These are phyloP conservation scores for Cyberlindnera bimundalis DNA, from an alignment of 805 yeast genomes.

Conservation along the genomic window DNA sequence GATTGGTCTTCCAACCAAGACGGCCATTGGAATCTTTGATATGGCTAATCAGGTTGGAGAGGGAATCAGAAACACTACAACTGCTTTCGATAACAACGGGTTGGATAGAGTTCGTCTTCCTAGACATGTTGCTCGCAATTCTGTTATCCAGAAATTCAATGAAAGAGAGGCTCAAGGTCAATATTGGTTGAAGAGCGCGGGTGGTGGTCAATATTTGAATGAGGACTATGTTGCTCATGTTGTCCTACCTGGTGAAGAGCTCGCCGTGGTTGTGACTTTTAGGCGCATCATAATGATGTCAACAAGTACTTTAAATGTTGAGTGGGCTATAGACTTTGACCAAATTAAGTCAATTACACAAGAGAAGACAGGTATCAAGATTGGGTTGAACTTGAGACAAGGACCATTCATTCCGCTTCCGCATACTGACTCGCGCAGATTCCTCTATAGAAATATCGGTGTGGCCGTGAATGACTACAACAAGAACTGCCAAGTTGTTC, in stretches of 20 bases:
- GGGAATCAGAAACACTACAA: constrained; percentile 89
- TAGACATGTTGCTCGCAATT: constrained; percentile 66
- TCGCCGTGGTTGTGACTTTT: constrained; percentile 72
- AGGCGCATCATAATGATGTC: constrained; percentile 65
- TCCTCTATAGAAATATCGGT: constrained; percentile 68
- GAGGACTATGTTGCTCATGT: constrained; percentile 86
- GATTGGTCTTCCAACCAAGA: constrained; percentile 94
- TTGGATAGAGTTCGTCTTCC: constrained; percentile 82
- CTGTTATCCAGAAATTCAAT: constrained; percentile 69
- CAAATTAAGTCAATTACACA: constrained; percentile 66
- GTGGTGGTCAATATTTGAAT: constrained; percentile 70
- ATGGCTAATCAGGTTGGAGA: constrained; percentile 90
- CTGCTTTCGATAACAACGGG: constrained; percentile 77
- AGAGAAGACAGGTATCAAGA: constrained; percentile 75
- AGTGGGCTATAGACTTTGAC: constrained; percentile 71
- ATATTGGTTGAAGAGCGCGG: constrained; percentile 79
- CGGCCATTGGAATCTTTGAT: constrained; percentile 93
- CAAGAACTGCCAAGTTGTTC: constrained; percentile 55
- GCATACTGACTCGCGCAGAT: constrained; percentile 57
- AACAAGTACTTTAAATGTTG: constrained; percentile 52
- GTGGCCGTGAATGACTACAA: constrained; percentile 82
- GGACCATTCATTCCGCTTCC: constrained; percentile 83
- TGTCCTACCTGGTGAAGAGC: constrained; percentile 75
- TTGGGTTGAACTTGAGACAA: constrained; percentile 52
- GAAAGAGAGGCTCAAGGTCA: constrained; percentile 92